Conservation (phyloP, 1,284 basidiomycete species). For the Boletellus deceptivus region DNA sequence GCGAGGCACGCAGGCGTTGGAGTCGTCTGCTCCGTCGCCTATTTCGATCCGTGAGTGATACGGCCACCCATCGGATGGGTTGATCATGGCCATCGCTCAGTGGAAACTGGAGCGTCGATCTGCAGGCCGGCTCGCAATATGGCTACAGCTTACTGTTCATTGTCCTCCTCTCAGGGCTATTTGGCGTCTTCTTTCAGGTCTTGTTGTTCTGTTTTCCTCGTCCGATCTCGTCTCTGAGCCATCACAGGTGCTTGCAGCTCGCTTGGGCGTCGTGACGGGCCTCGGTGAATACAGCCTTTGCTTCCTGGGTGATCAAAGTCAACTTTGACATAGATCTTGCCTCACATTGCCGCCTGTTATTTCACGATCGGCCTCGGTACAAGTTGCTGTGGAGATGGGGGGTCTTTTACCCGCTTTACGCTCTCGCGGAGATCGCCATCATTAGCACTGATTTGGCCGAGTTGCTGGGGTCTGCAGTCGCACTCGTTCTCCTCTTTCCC, state of each 20-base stretch:
- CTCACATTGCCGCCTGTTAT: slow-evolving; percentile 54
- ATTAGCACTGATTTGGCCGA: slow-evolving; percentile 60
- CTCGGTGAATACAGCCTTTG: slow-evolving; percentile 35
- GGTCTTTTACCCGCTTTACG: slow-evolving; percentile 54
- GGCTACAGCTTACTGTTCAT: slow-evolving; percentile 77
- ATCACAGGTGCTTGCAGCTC: slow-evolving; percentile 43
- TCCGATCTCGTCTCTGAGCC: slow-evolving; percentile 2
- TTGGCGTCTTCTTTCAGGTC: slow-evolving; percentile 63
- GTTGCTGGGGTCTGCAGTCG: slow-evolving; percentile 74
- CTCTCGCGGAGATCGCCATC: slow-evolving; percentile 64
- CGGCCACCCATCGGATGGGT: not conserved
- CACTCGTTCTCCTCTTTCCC: slow-evolving; percentile 71
- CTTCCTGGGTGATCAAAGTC: not conserved
- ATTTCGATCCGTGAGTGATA: slow-evolving; percentile 51
- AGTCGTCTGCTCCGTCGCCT: slow-evolving; percentile 51
- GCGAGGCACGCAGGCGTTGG: slow-evolving; percentile 49
- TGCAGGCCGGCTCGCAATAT: slow-evolving; percentile 58
- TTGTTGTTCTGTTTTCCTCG: not conserved
- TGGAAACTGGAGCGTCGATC: slow-evolving; percentile 60
- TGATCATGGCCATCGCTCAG: slow-evolving; percentile 26
- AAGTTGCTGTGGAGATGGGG: slow-evolving; percentile 50
- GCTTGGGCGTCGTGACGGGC: slow-evolving; percentile 49
- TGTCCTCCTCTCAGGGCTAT: slow-evolving; percentile 66
- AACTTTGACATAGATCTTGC: slow-evolving; percentile 41
- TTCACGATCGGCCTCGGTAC: slow-evolving; percentile 50